Percentiles rank a stretch among this genome's conserved stretches.
Evolutionary conservation across 495 filamentous ascomycete species (phyloP).

Genomic region (Beverwykella pulmonaria): DNA sequence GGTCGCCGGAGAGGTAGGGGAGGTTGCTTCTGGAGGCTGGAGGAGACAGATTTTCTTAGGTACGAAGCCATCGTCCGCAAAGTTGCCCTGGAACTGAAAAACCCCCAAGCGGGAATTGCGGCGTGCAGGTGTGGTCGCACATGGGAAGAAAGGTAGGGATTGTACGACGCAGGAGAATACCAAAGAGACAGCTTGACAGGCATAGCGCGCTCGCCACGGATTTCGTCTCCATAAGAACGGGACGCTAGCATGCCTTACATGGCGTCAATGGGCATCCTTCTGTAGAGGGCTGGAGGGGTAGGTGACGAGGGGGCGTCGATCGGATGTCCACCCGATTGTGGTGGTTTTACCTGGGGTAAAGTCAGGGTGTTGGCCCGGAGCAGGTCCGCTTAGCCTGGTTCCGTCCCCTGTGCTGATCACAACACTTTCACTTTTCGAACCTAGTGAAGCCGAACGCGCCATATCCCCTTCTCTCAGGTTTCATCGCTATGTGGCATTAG

Average conservation of each 20-base stretch:
- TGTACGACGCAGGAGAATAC: constrained; percentile 14
- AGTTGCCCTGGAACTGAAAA: constrained; percentile 10
- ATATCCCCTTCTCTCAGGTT: constrained; percentile 27
- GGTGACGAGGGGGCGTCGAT: constrained; percentile 25
- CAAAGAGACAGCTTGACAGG: constrained; percentile 27
- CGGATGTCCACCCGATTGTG: constrained; percentile 3
- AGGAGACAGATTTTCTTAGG: no score
- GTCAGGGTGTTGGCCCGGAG: background rate
- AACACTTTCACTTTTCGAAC: constrained; percentile 10
- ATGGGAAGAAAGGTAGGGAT: background rate
- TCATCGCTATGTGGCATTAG: constrained; percentile 35
- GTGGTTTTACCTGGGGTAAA: constrained; percentile 7
- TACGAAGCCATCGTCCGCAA: constrained; percentile 2
- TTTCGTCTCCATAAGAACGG: constrained; percentile 32
- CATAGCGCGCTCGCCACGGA: constrained; percentile 7
- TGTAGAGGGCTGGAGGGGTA: background rate
- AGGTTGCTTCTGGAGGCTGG: no score
- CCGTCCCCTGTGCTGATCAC: constrained; percentile 24
- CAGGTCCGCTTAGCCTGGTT: constrained; percentile 22
- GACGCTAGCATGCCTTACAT: constrained; percentile 7
- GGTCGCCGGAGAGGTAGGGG: no score
- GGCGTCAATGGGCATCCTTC: background rate
- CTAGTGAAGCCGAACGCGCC: constrained; percentile 7
- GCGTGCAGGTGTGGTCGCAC: constrained; percentile 14
- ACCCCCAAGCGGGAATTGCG: constrained; percentile 18